A percentile compares a stretch with the other conserved stretches of the same genome.
These are phyloP conservation scores for Aschersonia sp. DNA, from an alignment of 2,329 filamentous ascomycete species.

Conservation along the genomic window DNA sequence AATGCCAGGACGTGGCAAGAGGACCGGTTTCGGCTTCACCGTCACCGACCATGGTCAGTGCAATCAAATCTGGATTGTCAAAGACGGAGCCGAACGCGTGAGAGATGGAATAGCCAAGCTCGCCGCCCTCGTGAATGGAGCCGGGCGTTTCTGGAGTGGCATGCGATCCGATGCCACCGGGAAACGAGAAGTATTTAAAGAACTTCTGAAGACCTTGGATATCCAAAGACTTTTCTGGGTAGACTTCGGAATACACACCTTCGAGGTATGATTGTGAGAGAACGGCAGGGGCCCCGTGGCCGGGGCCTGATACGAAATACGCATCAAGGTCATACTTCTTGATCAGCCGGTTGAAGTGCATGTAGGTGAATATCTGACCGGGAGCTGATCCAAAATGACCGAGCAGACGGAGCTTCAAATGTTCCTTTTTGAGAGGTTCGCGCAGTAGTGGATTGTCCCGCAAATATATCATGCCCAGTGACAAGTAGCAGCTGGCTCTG, in stretches of 20 bases:
- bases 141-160: conserved; percentile 68
- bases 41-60: conserved; percentile 65
- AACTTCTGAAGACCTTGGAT: conserved; percentile 56
- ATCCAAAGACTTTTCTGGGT: conserved; percentile 58
- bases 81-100: conserved; percentile 68
- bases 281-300: conserved; percentile 63
- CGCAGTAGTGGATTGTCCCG: conserved; percentile 58
- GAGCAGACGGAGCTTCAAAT: conserved; percentile 59
- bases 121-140: conserved; percentile 64
- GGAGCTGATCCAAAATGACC: conserved; percentile 70
- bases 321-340: conserved; percentile 64
- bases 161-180: conserved; percentile 64
- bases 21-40: conserved; percentile 73
- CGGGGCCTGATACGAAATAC: conserved; percentile 62
- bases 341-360: conserved; percentile 71
- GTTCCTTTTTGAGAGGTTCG: conserved; percentile 52
- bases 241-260: conserved; percentile 64
- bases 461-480: conserved; percentile 69
- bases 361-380: conserved; percentile 70
- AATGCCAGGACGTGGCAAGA: conserved; percentile 67
- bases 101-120: conserved; percentile 68
- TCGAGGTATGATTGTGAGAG: conserved; percentile 67
- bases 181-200: conserved; percentile 76
- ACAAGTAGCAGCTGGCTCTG: conserved; percentile 59
- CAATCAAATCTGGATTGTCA: conserved; percentile 60